Percentiles rank a stretch among this genome's conserved stretches.
These are phyloP conservation scores for Anthracocystis setariae DNA, from an alignment of 1,284 basidiomycete species.

Conservation along the genomic window DNA sequence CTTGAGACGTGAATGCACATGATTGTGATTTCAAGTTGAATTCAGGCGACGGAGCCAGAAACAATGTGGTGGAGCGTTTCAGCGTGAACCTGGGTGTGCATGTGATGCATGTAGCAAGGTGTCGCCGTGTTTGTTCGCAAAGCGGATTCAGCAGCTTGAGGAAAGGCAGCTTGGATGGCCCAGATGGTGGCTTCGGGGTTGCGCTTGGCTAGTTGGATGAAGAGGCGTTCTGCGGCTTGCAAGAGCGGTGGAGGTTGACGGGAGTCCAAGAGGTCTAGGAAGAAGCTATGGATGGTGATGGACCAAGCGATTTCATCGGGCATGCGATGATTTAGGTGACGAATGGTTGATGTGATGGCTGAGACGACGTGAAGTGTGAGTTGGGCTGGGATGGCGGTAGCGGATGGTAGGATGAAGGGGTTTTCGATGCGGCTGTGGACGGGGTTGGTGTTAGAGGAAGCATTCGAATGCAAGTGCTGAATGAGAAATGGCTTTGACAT, in stretches of 20 bases:
- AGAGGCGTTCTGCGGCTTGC: slow-evolving; percentile 19
- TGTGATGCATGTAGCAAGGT: slow-evolving; percentile 28
- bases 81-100: background rate
- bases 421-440: slow-evolving; percentile 2
- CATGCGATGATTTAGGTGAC: slow-evolving; percentile 13
- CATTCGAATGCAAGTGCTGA: background rate
- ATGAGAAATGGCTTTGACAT: slow-evolving; percentile 1
- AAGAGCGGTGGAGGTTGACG: slow-evolving; percentile 24
- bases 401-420: slow-evolving; percentile 33
- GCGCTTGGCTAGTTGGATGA: slow-evolving; percentile 7
- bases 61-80: slow-evolving; percentile 17
- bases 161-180: slow-evolving; percentile 20
- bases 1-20: background rate
- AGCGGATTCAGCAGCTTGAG: background rate
- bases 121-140: background rate
- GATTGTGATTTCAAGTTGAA: background rate
- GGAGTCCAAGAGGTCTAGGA: slow-evolving; percentile 19
- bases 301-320: slow-evolving; percentile 33
- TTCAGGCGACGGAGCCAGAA: background rate
- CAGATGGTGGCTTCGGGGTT: slow-evolving; percentile 25
- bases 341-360: slow-evolving; percentile 19
- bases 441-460: background rate
- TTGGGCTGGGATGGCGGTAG: slow-evolving; percentile 17
- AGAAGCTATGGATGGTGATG: slow-evolving; percentile 23
- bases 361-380: slow-evolving; percentile 29